A percentile compares a stretch with the other conserved stretches of the same genome.
Evolutionary conservation across 495 filamentous ascomycete species (phyloP).

Genomic region (Neurospora intermedia): DNA sequence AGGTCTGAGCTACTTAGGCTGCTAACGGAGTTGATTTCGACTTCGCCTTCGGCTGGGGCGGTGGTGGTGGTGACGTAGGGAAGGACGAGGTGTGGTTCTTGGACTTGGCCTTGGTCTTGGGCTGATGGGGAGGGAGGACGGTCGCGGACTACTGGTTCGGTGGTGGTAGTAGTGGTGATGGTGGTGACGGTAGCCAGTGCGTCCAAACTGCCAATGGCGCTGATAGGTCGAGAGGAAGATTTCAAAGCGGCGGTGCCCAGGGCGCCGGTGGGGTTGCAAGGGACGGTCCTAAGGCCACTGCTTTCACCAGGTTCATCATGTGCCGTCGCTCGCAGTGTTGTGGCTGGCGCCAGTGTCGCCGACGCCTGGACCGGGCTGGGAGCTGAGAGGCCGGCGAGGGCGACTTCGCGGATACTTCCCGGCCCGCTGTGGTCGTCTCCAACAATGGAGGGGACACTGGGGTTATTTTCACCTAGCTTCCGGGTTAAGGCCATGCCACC

Average conservation of each 20-base stretch:
- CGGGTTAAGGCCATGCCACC: slow-evolving; percentile 33
- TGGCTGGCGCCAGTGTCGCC: not conserved
- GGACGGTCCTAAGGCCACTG: not conserved
- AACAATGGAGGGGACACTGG: slow-evolving; percentile 24
- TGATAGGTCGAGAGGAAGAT: slow-evolving; percentile 1
- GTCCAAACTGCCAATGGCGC: slow-evolving; percentile 2
- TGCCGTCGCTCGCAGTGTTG: not conserved
- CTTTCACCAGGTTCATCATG: slow-evolving; percentile 9
- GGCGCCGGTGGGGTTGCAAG: not conserved
- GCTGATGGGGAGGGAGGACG: not conserved
- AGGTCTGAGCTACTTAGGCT: slow-evolving; percentile 6
- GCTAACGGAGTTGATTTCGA: slow-evolving; percentile 2
- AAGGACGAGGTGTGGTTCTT: not conserved
- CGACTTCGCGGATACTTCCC: slow-evolving; percentile 38
- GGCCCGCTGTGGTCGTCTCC: slow-evolving; percentile 12
- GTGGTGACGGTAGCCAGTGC: not conserved
- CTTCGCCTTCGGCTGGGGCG: not conserved
- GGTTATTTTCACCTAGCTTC: slow-evolving; percentile 20
- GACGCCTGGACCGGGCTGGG: slow-evolving; percentile 11
- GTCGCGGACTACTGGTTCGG: not conserved
- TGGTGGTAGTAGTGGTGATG: not conserved
- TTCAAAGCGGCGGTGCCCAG: not conserved
- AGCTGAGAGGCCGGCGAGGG: slow-evolving; percentile 34
- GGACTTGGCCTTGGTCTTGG: not conserved
- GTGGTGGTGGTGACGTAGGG: not conserved